A percentile compares a stretch with the other conserved stretches of the same genome.
phyloP scores from a whole-genome alignment of 2,329 filamentous ascomycete genomes.

The Rugonectria rugulosa region DNA sequence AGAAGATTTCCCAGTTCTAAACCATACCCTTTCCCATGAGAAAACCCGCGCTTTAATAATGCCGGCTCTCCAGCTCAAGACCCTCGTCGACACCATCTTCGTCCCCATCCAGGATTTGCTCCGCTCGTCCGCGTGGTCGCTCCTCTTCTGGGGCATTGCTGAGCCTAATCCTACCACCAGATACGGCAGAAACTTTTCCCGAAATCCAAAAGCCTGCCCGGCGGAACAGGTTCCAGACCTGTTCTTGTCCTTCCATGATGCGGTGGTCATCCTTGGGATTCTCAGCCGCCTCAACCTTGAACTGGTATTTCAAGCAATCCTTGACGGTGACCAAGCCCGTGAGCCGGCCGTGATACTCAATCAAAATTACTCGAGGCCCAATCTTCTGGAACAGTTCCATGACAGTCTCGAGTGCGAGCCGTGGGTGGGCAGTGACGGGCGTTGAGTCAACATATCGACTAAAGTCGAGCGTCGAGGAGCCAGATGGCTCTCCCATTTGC shows the following conservation, averaged over 20 bases:
- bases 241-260: constrained; percentile 67
- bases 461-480: constrained; percentile 74
- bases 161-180: constrained; percentile 65
- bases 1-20: constrained; percentile 11
- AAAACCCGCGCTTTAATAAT: constrained; percentile 18
- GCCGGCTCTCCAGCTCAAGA: constrained; percentile 53
- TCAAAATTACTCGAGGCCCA: constrained; percentile 88
- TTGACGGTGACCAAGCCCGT: constrained; percentile 93
- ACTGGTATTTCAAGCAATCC: constrained; percentile 96
- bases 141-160: constrained; percentile 48
- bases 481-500: constrained; percentile 26
- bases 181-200: constrained; percentile 59
- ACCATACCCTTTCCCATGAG: constrained; percentile 2
- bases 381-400: constrained; percentile 99
- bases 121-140: constrained; percentile 53
- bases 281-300: constrained; percentile 90
- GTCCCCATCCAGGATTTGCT: constrained; percentile 52
- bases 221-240: constrained; percentile 67
- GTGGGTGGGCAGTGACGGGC: constrained; percentile 88
- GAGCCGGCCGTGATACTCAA: constrained; percentile 87
- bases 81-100: constrained; percentile 51
- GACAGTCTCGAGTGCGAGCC: constrained; percentile 90
- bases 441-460: constrained; percentile 88
- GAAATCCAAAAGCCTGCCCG: constrained; percentile 65
- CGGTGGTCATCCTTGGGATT: constrained; percentile 69